These are phyloP conservation scores for Volvox carteri DNA, from an alignment of 163 green algal genomes.

Conservation along the genomic window DNA sequence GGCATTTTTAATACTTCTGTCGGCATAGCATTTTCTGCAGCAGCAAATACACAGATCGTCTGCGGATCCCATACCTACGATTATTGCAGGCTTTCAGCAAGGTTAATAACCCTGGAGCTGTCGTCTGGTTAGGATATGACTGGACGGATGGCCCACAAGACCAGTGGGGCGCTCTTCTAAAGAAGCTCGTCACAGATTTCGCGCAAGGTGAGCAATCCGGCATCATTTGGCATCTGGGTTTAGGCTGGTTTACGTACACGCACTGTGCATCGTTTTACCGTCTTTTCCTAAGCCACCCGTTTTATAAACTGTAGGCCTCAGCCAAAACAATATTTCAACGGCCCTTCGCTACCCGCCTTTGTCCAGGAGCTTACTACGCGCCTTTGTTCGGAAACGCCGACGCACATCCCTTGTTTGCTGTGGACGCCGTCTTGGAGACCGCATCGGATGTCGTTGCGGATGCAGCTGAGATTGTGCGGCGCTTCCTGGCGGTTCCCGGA, in stretches of 20 bases:
- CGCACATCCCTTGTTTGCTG: neutral
- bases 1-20: too few relatives aligned
- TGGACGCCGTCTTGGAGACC: constrained; percentile 16
- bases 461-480: constrained; percentile 10
- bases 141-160: constrained; percentile 20
- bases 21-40: neutral
- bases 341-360: too few relatives aligned
- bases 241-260: too few relatives aligned
- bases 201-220: neutral
- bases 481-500: constrained; percentile 1
- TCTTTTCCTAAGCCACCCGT: too few relatives aligned
- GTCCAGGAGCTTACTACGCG: neutral
- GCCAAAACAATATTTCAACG: too few relatives aligned
- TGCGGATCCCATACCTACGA: too few relatives aligned
- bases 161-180: constrained; percentile 22
- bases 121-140: constrained; percentile 40
- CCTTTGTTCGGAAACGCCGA: neutral
- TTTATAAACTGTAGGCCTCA: too few relatives aligned
- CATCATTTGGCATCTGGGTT: too few relatives aligned
- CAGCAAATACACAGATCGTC: neutral
- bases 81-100: constrained; percentile 37
- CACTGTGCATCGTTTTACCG: too few relatives aligned
- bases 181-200: constrained; percentile 24
- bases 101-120: constrained; percentile 1
- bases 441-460: neutral